Evolutionary conservation across 768 basidiomycete species (phyloP).

Genomic region (Clitopilus passeckerianus): DNA sequence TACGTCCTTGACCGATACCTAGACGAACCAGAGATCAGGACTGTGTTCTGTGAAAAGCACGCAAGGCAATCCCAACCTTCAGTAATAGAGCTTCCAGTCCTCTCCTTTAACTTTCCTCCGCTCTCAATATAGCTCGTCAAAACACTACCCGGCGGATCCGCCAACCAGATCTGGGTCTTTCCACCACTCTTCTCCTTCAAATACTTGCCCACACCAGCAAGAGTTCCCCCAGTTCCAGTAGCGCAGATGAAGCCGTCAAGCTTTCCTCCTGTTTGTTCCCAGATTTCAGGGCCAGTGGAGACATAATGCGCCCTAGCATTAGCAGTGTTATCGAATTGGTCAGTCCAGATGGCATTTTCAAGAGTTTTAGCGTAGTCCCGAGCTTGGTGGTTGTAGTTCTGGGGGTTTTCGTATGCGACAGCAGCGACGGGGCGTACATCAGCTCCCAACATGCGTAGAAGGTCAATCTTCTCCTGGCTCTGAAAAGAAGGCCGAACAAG

Average conservation of each 20-base stretch:
- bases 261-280: slow-evolving; percentile 77
- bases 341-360: slow-evolving; percentile 89
- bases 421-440: slow-evolving; percentile 96
- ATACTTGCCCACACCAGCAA: slow-evolving; percentile 84
- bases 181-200: slow-evolving; percentile 79
- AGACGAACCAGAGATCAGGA: not conserved
- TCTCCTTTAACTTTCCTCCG: slow-evolving; percentile 72
- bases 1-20: slow-evolving; percentile 97
- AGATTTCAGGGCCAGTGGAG: slow-evolving; percentile 95
- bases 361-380: slow-evolving; percentile 73
- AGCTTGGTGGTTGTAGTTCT: slow-evolving; percentile 98
- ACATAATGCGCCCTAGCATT: slow-evolving; percentile 86
- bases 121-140: slow-evolving; percentile 78
- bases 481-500: slow-evolving; percentile 23
- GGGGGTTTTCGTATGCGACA: slow-evolving; percentile 91
- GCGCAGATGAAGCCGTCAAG: slow-evolving; percentile 91
- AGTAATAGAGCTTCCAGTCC: slow-evolving; percentile 85
- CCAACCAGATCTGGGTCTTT: slow-evolving; percentile 86
- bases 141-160: slow-evolving; percentile 96
- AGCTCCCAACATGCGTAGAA: slow-evolving; percentile 94
- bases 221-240: slow-evolving; percentile 94
- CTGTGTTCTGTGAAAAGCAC: not conserved
- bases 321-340: slow-evolving; percentile 97
- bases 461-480: slow-evolving; percentile 98
- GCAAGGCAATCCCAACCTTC: slow-evolving; percentile 55